These are phyloP conservation scores for Cotoneaster glaucophyllus DNA, from an alignment of 306 rosid species.

Conservation along the genomic window DNA sequence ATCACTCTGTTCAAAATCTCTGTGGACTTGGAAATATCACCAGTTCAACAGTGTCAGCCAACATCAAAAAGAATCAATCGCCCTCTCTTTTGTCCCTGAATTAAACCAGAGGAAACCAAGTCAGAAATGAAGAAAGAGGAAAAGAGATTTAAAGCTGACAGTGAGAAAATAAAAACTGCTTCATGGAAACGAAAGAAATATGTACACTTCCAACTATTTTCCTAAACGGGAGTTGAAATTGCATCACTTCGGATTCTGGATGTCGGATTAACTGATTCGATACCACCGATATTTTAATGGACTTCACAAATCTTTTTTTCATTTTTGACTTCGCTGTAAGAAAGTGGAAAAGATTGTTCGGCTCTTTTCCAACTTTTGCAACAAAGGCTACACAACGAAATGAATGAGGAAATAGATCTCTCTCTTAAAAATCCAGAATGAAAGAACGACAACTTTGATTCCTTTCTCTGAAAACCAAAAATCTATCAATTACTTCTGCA, in stretches of 20 bases:
- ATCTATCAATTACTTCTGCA: neutral
- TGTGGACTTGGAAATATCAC: conserved; percentile 19
- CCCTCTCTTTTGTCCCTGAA: conserved; percentile 29
- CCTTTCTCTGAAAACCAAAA: neutral
- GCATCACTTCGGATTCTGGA: neutral
- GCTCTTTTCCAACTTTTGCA: neutral
- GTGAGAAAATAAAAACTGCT: neutral
- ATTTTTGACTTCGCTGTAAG: neutral
- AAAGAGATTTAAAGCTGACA: neutral
- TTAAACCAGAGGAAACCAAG: neutral
- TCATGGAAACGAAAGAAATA: neutral
- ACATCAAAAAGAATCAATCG: conserved; percentile 23
- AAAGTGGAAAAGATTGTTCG: neutral
- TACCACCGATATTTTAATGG: neutral
- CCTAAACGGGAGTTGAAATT: neutral
- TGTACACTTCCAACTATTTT: neutral
- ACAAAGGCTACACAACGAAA: neutral
- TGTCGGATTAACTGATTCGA: neutral
- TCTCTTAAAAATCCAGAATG: neutral
- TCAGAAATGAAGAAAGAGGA: neutral
- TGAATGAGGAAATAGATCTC: neutral
- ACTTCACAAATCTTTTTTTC: neutral
- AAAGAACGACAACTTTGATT: neutral
- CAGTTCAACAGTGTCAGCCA: conserved; percentile 20
- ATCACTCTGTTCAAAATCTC: conserved; percentile 16